These are phyloP conservation scores for Saccharomyces hybrid DNA, from an alignment of 1,139 yeast species.

Conservation along the genomic window DNA sequence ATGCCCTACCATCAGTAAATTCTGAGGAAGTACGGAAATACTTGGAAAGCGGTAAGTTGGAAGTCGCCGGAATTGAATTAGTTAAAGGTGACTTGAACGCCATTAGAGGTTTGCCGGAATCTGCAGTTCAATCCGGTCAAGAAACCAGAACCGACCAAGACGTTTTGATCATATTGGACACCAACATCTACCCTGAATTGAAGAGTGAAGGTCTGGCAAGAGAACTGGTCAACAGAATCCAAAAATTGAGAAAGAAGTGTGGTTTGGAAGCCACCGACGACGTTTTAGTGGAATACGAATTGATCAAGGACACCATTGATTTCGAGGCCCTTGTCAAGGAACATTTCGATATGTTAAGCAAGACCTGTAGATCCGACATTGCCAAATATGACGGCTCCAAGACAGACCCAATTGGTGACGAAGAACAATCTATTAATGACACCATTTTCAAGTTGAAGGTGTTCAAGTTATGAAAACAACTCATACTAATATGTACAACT, in stretches of 20 bases:
- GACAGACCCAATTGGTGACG: slow-evolving; percentile 63
- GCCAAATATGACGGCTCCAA: slow-evolving; percentile 33
- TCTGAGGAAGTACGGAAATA: slow-evolving; percentile 78
- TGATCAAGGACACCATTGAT: slow-evolving; percentile 63
- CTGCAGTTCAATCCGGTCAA: slow-evolving; percentile 55
- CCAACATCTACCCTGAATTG: slow-evolving; percentile 78
- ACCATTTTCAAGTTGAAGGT: slow-evolving; percentile 75
- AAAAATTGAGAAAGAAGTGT: slow-evolving; percentile 94
- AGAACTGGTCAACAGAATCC: slow-evolving; percentile 94
- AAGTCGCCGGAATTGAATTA: slow-evolving; percentile 84
- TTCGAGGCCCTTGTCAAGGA: slow-evolving; percentile 56
- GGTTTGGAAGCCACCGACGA: slow-evolving; percentile 95
- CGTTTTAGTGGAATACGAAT: slow-evolving; percentile 73
- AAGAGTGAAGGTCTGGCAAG: slow-evolving; percentile 93
- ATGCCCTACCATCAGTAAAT: slow-evolving; percentile 74
- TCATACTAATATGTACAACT: not conserved
- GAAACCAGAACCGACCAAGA: slow-evolving; percentile 85
- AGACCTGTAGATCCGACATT: slow-evolving; percentile 57
- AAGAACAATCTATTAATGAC: slow-evolving; percentile 84
- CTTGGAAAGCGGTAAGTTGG: slow-evolving; percentile 63
- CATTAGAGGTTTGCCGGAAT: slow-evolving; percentile 76
- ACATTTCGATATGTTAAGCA: slow-evolving; percentile 63
- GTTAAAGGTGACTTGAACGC: slow-evolving; percentile 85
- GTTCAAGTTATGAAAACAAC: slow-evolving; percentile 38
- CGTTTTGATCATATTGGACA: slow-evolving; percentile 81